Evolutionary conservation across 805 yeast species (phyloP), one percentile per base, ranked within the genome.

Genomic region (Ogataea nitratoaversa): DNA sequence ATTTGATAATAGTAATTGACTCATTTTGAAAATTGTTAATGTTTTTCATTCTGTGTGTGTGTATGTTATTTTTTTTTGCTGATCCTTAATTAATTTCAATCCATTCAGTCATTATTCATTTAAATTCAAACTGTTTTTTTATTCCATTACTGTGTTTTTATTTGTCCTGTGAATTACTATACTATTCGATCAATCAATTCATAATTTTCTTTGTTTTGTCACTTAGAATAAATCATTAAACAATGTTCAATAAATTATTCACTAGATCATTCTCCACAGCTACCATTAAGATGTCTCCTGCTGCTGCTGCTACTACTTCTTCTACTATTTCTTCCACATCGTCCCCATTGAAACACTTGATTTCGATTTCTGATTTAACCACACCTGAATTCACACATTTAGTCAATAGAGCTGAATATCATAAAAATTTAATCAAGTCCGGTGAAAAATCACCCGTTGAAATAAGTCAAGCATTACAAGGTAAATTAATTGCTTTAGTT

Each of bases 401-500:
- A 38, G 90, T 93, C 6, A 63, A 72, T 41, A 80, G 87, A 57
- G 97, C 96, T 2, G 72, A 73, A 37, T 50, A 70, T 41, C 86
- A 75, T 65, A 91, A 93, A 60, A 49, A 63, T 5, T 65, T 77
- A 28, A 78, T 84, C 60, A 79, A 78, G 54, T 59, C 72, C 5
- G 78, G 80, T n/a, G 63, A 72, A 37, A 59, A 65, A 19, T 54
- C 62, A 9, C 52, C 69, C 2, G 56, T 67, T n/a, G 57, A 54
- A 36, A 54, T 58, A 14, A 60, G 69, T 44, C 71, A 69, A 41
- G 69, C 87, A 40, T 66, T 93, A 36, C 64, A 77, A 30, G 98
- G 97, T 2, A 86, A 82, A 61, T 76, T 91, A 2, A 80, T 87
- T 19, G 88, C 97, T 0, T 64, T 93, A 55, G 61, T 93, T 33